Conservation (phyloP, 2,329 filamentous ascomycete genomes). For the Penicillium corylophilum region DNA sequence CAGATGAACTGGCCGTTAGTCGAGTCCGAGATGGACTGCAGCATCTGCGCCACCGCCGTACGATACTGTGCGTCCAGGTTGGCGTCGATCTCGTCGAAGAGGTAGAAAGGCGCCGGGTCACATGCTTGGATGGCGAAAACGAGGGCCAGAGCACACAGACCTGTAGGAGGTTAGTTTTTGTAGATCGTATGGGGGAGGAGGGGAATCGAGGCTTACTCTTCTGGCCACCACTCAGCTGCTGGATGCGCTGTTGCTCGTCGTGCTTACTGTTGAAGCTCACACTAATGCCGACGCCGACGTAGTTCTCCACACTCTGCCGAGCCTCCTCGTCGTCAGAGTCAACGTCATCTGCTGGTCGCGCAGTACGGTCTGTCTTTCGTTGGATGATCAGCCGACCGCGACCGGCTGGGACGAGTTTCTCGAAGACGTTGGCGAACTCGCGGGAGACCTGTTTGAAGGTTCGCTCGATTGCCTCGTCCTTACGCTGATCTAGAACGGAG, state of each 20-base stretch:
- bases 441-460: conserved; percentile 97
- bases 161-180: conserved; percentile 42
- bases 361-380: conserved; percentile 73
- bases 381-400: conserved; percentile 91
- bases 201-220: conserved; percentile 72
- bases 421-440: conserved; percentile 90
- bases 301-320: conserved; percentile 75
- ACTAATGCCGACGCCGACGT: conserved; percentile 91
- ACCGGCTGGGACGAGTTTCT: conserved; percentile 90
- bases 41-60: conserved; percentile 86
- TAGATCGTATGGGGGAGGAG: conserved; percentile 3
- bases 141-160: conserved; percentile 91
- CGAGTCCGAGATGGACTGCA: conserved; percentile 68
- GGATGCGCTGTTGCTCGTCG: conserved; percentile 96
- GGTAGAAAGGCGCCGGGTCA: conserved; percentile 96
- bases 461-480: conserved; percentile 96
- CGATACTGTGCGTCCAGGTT: conserved; percentile 98
- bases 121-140: conserved; percentile 99
- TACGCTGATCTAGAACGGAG: conserved; percentile 85
- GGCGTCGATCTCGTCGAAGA: conserved; percentile 98
- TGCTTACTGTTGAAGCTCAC: conserved; percentile 99
- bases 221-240: conserved; percentile 94
- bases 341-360: conserved; percentile 64
- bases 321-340: conserved; percentile 65
- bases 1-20: conserved; percentile 84